Percentiles rank a stretch among this genome's conserved stretches.
phyloP scores from a whole-genome alignment of 768 basidiomycete species.

The Pulveroboletus sp. region DNA sequence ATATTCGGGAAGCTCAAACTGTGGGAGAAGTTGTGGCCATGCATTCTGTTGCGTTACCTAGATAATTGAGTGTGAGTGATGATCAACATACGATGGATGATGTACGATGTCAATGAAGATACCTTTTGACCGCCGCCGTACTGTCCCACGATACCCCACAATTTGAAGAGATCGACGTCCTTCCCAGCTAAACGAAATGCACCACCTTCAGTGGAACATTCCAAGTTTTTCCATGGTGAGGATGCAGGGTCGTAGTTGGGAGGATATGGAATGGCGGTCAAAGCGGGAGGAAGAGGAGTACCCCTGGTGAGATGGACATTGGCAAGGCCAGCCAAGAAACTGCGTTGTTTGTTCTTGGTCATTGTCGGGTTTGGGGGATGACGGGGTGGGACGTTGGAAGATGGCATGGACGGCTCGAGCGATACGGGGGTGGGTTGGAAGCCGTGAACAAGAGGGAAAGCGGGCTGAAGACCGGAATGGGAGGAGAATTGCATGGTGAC shows the following conservation, averaged over 20 bases:
- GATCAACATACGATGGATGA: conserved; percentile 13
- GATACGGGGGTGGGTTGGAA: conserved; percentile 32
- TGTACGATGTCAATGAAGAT: conserved; percentile 25
- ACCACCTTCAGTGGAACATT: conserved; percentile 57
- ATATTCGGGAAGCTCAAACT: conserved; percentile 60
- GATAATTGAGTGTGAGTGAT: conserved; percentile 3
- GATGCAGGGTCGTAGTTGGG: conserved; percentile 57
- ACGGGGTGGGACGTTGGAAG: conserved; percentile 35
- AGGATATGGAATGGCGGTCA: conserved; percentile 57
- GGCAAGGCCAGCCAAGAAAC: conserved; percentile 59
- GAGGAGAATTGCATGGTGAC: conserved; percentile 38
- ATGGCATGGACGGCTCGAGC: conserved; percentile 43
- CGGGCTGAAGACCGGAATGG: conserved; percentile 44
- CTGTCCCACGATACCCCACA: conserved; percentile 60
- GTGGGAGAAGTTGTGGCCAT: conserved; percentile 51
- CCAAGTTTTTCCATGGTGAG: conserved; percentile 63
- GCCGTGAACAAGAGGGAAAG: conserved; percentile 37
- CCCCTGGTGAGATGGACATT: conserved; percentile 52
- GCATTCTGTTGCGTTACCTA: conserved; percentile 49
- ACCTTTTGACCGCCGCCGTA: conserved; percentile 62
- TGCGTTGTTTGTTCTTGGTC: conserved; percentile 51
- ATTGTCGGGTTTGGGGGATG: conserved; percentile 32
- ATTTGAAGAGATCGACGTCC: conserved; percentile 71
- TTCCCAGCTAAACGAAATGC: conserved; percentile 64
- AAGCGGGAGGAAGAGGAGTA: conserved; percentile 67